Evolutionary conservation across 768 basidiomycete genomes (phyloP), one percentile per base, ranked within the genome.

Genomic region (Pleurotus platypus): DNA sequence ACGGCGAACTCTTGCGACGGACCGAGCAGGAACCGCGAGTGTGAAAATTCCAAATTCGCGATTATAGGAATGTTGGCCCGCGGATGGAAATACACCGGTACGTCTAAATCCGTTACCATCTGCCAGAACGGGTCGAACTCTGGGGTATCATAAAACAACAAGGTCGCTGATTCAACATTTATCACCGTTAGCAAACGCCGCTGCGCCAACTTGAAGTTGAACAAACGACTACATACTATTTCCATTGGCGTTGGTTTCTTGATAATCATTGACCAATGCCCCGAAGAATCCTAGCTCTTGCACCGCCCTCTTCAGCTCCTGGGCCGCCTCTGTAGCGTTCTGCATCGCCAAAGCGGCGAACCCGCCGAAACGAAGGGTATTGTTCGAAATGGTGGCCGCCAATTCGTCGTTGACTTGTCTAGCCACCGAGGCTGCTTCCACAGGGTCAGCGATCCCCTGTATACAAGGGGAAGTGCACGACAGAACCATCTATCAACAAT

Each of bases 261-360:
- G 77, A 62, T 72, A 78, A 57, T 78, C 76, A 49, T 78, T 78
- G 15, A 77, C 24, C 57, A 78, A 56, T 9, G 70, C 76, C 6
- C 76, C 76, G 15, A 76, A 58, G 27, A 77, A 72, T 15, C 77
- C 77, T 1, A 78, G 69, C 42, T 77, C 70, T 7, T 66, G 61
- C 4, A 78, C 72, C 1, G 75, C 55, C 27, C 76, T 72, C 5
- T 69, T 69, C n/a, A 78, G 63, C 47, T 78, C 76, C 18, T 67
- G 63, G 5, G 70, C 73, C 2, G 76, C 77, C 20, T 62, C 63
- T 1, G 72, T 70, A n/a, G 76, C 74, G 51, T 78, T 73, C 46
- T 78, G 75, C 77, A 78, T 78, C 2, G 76, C 65, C 6, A 78
- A 56, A 3, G 76, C 62, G 6, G 75, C 77, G 58, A 78, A 78